These are phyloP conservation scores for Alliaria petiolata DNA, from an alignment of 345 rosid species.

Conservation along the genomic window DNA sequence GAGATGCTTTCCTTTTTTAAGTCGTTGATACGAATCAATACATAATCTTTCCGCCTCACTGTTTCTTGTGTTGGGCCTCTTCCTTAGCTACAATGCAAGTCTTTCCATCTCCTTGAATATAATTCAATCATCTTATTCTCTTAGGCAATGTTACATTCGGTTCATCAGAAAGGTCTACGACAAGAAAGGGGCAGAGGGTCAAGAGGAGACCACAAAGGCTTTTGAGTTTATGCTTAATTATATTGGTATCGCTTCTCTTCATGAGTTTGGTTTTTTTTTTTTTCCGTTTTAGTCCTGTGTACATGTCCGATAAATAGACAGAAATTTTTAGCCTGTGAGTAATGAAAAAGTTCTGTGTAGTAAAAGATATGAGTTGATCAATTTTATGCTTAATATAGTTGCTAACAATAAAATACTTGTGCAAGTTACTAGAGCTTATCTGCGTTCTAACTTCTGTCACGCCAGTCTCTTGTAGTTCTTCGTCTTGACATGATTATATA, in stretches of 20 bases:
- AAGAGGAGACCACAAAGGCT: constrained; percentile 90
- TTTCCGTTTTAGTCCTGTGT: not conserved
- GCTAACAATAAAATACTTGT: not conserved
- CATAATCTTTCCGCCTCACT: not conserved
- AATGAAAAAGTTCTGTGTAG: not conserved
- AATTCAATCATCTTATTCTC: not conserved
- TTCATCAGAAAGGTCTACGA: constrained; percentile 90
- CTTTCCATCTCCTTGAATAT: constrained; percentile 9
- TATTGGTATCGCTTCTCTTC: constrained; percentile 56
- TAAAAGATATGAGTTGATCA: not conserved
- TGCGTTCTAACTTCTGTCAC: not conserved
- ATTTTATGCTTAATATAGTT: not conserved
- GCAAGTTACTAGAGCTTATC: not conserved
- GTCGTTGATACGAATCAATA: not conserved
- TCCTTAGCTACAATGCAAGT: not conserved
- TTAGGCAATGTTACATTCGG: constrained; percentile 91
- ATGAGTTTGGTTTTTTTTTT: not conserved
- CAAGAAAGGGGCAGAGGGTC: constrained; percentile 83
- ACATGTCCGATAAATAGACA: not conserved
- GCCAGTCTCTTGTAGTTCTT: constrained; percentile 3
- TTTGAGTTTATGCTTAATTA: constrained; percentile 85
- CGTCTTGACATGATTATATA: not conserved
- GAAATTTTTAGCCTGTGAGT: not conserved
- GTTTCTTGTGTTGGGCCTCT: not conserved
- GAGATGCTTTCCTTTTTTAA: not conserved